Evolutionary conservation across 345 rosid genomes (phyloP).

Genomic region (Hibiscus trionum): DNA sequence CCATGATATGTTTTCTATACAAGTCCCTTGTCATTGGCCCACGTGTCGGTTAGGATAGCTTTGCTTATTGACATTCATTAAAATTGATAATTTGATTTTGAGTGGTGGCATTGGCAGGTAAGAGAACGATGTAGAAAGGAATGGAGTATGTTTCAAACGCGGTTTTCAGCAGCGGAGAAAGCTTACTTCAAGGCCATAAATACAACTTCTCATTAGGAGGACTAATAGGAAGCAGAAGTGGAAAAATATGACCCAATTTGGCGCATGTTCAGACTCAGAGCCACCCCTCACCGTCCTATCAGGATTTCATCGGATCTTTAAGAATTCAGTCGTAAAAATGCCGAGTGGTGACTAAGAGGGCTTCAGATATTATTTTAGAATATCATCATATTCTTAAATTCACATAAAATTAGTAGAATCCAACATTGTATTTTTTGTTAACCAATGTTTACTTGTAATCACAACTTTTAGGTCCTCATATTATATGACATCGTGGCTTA

Average conservation of each 20-base stretch:
- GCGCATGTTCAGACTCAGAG: neutral
- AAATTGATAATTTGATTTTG: neutral
- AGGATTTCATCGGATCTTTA: neutral
- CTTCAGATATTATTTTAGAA: neutral
- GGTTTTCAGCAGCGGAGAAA: constrained; percentile 54
- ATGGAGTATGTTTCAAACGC: constrained; percentile 66
- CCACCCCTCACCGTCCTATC: neutral
- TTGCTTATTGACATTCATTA: too few relatives aligned
- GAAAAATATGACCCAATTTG: neutral
- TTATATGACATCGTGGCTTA: neutral
- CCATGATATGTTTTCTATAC: too few relatives aligned
- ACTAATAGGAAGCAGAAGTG: neutral
- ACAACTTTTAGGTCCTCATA: neutral
- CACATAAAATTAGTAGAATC: neutral
- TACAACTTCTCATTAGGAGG: constrained; percentile 27
- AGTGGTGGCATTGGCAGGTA: constrained; percentile 38
- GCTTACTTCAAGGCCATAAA: constrained; percentile 41
- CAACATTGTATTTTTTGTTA: constrained; percentile 8
- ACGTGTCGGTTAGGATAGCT: too few relatives aligned
- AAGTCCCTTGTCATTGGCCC: too few relatives aligned
- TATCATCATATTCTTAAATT: neutral
- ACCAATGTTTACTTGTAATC: neutral
- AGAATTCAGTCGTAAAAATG: neutral
- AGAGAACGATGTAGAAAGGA: constrained; percentile 81
- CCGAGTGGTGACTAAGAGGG: neutral